phyloP scores from a whole-genome alignment of 2,329 filamentous ascomycete species.

The Pezicula neosporulosa region DNA sequence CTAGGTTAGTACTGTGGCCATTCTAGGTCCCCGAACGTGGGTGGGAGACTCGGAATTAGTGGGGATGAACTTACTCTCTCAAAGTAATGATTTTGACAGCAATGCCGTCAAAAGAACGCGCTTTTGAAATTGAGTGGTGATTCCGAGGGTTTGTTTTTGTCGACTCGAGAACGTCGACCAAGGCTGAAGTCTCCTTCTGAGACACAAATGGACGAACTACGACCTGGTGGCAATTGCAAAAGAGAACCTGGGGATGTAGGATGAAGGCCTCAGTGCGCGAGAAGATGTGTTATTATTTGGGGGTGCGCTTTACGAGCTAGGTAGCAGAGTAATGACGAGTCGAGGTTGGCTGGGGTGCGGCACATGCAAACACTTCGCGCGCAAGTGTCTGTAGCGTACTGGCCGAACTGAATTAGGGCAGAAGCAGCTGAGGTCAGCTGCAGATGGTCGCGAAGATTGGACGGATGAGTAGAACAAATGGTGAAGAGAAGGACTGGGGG shows the following conservation, averaged over 20 bases:
- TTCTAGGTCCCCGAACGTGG: neutral
- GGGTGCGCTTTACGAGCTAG: constrained; percentile 11
- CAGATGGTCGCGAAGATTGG: constrained; percentile 29
- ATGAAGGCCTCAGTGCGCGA: neutral
- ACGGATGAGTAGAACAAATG: constrained; percentile 9
- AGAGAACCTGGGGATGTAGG: neutral
- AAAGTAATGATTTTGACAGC: constrained; percentile 66
- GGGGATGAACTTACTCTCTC: too few species aligned
- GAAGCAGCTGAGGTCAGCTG: constrained; percentile 28
- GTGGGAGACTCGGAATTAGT: neutral
- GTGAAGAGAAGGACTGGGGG: neutral
- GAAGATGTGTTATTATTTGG: constrained; percentile 10
- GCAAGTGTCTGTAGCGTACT: constrained; percentile 2
- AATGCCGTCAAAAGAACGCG: constrained; percentile 90
- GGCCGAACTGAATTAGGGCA: constrained; percentile 13
- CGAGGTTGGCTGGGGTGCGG: constrained; percentile 12
- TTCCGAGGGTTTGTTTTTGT: constrained; percentile 7
- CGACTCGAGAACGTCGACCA: constrained; percentile 15
- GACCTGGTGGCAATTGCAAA: constrained; percentile 4
- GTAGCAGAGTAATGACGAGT: constrained; percentile 21
- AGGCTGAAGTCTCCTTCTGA: neutral
- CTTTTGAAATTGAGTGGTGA: constrained; percentile 36
- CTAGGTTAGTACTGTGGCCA: constrained; percentile 9
- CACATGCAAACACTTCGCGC: constrained; percentile 11
- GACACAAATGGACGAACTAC: neutral